Conservation (phyloP, 2,329 filamentous ascomycete species). For the Fusarium lateritium region DNA sequence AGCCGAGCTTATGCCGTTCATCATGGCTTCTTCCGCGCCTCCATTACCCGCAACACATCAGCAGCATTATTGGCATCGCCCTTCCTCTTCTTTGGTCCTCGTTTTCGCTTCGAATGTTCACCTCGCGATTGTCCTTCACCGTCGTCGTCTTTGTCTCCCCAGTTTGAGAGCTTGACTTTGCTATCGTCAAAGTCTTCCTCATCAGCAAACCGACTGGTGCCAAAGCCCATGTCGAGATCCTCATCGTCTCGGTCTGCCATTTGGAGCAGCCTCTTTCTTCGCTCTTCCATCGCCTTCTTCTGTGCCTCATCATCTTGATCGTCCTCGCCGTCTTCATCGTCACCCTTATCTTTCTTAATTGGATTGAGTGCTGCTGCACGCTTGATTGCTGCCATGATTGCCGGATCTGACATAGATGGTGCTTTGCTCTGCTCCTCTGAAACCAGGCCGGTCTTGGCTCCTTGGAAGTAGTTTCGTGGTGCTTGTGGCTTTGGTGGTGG, state of each 20-base stretch:
- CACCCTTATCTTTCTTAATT: constrained; percentile 56
- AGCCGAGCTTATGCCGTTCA: constrained; percentile 12
- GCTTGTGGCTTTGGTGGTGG: constrained; percentile 61
- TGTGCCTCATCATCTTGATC: constrained; percentile 60
- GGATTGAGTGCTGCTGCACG: constrained; percentile 80
- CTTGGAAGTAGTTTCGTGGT: constrained; percentile 74
- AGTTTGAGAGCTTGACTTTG: constrained; percentile 77
- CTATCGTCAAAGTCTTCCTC: constrained; percentile 84
- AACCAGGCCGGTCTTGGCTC: constrained; percentile 67
- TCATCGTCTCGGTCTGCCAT: constrained; percentile 84
- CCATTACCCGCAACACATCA: constrained; percentile 85
- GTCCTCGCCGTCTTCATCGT: constrained; percentile 47
- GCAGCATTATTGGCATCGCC: constrained; percentile 83
- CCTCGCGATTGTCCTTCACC: constrained; percentile 60
- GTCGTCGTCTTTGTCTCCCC: constrained; percentile 70
- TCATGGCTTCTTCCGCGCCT: constrained; percentile 65
- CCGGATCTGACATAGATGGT: constrained; percentile 78
- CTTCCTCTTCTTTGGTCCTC: constrained; percentile 81
- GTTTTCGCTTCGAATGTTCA: constrained; percentile 73
- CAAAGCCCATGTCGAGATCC: constrained; percentile 96
- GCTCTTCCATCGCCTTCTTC: constrained; percentile 73
- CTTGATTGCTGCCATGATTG: constrained; percentile 86
- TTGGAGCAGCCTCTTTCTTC: constrained; percentile 81
- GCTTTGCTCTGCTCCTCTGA: constrained; percentile 66
- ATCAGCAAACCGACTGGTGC: constrained; percentile 87